Percentiles rank a stretch among this genome's conserved stretches.
phyloP scores from a whole-genome alignment of 164 flowering plant genomes.

The Euptelea pleiosperma region DNA sequence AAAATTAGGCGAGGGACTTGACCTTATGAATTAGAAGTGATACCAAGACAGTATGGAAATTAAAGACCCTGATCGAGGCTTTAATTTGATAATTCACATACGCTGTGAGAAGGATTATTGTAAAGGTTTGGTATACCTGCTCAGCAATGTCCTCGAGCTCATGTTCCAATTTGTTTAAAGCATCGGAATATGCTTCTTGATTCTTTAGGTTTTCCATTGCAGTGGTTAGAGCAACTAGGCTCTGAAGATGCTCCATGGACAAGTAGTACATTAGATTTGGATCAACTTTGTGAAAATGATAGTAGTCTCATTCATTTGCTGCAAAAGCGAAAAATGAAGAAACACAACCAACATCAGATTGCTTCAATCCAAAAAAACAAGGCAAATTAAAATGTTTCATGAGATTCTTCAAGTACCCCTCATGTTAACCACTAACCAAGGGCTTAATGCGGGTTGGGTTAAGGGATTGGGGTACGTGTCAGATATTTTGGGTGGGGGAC shows the following conservation, averaged over 20 bases:
- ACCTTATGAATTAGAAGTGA: too few species aligned
- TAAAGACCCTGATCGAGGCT: too few species aligned
- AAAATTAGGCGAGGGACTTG: too few species aligned
- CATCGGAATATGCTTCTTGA: constrained; percentile 77
- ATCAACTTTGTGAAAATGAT: constrained; percentile 73
- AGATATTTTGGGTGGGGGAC: too few species aligned
- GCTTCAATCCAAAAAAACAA: too few species aligned
- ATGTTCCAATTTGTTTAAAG: constrained; percentile 78
- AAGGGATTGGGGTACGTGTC: too few species aligned
- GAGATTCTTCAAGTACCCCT: too few species aligned
- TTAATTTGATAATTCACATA: too few species aligned
- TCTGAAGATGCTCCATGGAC: constrained; percentile 98
- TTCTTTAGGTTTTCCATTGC: constrained; percentile 79
- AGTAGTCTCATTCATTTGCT: constrained; percentile 98
- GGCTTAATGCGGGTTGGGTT: too few species aligned
- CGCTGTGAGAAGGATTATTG: background rate
- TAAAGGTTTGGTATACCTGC: constrained; percentile 44
- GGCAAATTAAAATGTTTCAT: too few species aligned
- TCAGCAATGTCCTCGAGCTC: constrained; percentile 76
- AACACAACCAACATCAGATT: background rate
- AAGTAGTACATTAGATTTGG: constrained; percentile 94
- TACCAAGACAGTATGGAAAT: too few species aligned
- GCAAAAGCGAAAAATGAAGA: constrained; percentile 18
- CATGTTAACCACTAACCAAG: too few species aligned
- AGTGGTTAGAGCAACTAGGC: constrained; percentile 85